Evolutionary conservation across 108 stramenopile genomes (phyloP), one percentile per base, ranked within the genome.

Genomic region (Skeletonema grethae): DNA sequence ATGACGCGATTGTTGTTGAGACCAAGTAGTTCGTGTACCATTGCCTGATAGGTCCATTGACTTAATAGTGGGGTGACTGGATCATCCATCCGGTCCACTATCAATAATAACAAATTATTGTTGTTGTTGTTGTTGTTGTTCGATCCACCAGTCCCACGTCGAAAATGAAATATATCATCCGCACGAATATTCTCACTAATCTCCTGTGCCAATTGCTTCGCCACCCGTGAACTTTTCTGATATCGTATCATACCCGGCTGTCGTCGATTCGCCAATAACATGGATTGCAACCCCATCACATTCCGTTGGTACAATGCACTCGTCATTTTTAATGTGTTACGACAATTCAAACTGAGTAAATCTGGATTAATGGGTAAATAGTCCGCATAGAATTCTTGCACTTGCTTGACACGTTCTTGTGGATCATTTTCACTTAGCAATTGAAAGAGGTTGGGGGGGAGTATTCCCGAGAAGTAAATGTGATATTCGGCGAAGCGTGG

Each of bases 41-140:
- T 99, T 64, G 99, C 99, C 73, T 99, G 99, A 78, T 99, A 99
- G 5, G 99, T 99, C 99, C 99, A 99, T 79, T 99, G 99, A 70
- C 84, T 87, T 46, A 99, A 81, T 24, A 99, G 79, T 22, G 99
- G 99, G 10, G 99, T 99, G 25, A 99, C 97, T 3, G 98, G 98
- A 87, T 99, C 99, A 73, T 99, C 99, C 65, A 92, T 72, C 60
- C 99, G 84, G 86, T 99, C 99, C 65, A 99, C 74, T 16, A 99
- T 82, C 45, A 99, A 84, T 41, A 99, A 69, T 24, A 89, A 65
- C 48, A 89, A 72, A 22, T 53, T 67, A 57, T 76, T 79, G 24
- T 74, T 69, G 36, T 34, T 34, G 32, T 34, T 67, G 63, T 76
- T 79, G 24, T 74, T 69, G 36, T 34, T 34, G 32, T 34, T 34